These are phyloP conservation scores for Naegleria fowleri DNA, from an alignment of 208 protist species.

Conservation along the genomic window DNA sequence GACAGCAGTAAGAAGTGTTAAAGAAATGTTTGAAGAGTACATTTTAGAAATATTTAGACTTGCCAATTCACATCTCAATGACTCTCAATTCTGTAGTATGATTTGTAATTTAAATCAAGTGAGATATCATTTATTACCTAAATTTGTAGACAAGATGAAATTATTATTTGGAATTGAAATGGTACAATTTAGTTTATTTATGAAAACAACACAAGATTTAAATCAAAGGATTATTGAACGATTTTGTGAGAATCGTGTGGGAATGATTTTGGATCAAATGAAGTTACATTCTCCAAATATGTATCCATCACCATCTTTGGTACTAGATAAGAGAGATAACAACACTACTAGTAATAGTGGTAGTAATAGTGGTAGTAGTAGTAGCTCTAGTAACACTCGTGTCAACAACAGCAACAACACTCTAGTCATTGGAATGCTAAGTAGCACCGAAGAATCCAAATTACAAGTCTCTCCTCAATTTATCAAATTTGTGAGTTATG, in stretches of 20 bases:
- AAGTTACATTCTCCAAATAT: not conserved
- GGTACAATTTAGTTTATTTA: not conserved
- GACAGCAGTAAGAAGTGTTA: not conserved
- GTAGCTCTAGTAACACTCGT: too few species aligned
- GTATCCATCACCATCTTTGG: not conserved
- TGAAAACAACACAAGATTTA: not conserved
- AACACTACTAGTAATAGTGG: too few species aligned
- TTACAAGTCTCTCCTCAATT: not conserved
- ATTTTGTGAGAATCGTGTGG: not conserved
- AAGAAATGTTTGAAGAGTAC: not conserved
- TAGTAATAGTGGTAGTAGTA: too few species aligned
- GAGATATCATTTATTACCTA: not conserved
- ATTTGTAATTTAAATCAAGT: not conserved
- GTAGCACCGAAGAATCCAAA: not conserved
- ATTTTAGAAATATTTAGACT: not conserved
- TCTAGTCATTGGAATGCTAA: not conserved
- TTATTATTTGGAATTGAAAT: not conserved
- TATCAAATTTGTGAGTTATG: not conserved
- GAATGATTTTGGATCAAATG: not conserved
- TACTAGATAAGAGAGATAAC: too few species aligned
- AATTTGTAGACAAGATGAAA: not conserved
- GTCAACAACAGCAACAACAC: too few species aligned
- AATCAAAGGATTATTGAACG: not conserved
- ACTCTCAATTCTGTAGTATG: not conserved
- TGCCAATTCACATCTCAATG: not conserved